Evolutionary conservation across 75 land plant species (phyloP).

Genomic region (Chamaecyparis obtusa): DNA sequence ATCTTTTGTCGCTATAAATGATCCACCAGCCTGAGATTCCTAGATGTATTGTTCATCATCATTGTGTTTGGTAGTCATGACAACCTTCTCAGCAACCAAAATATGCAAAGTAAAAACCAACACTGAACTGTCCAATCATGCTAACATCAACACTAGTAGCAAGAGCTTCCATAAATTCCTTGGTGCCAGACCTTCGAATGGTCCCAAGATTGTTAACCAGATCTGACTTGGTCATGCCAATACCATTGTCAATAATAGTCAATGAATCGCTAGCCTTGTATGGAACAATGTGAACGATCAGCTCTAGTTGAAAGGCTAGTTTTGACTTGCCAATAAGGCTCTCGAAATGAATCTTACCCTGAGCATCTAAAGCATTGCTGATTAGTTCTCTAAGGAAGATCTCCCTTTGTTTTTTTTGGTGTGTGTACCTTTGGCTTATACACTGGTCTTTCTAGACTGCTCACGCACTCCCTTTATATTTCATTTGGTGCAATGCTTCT

Average conservation of each 20-base stretch:
- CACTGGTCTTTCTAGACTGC: too few relatives aligned
- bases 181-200: slow-evolving; percentile 67
- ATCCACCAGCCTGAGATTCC: slow-evolving; percentile 77
- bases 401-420: too few relatives aligned
- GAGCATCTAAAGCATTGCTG: slow-evolving; percentile 75
- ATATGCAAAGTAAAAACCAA: slow-evolving; percentile 72
- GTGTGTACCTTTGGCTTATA: too few relatives aligned
- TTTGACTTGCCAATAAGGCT: slow-evolving; percentile 71
- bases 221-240: slow-evolving; percentile 83
- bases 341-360: slow-evolving; percentile 86
- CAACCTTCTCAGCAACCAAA: slow-evolving; percentile 65
- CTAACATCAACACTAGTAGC: slow-evolving; percentile 83
- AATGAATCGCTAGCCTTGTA: slow-evolving; percentile 73
- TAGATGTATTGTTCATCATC: slow-evolving; percentile 74
- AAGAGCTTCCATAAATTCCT: slow-evolving; percentile 69
- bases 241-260: slow-evolving; percentile 74
- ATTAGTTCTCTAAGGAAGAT: slow-evolving; percentile 70
- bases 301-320: slow-evolving; percentile 63
- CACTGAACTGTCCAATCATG: slow-evolving; percentile 85
- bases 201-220: slow-evolving; percentile 76
- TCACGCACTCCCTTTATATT: too few relatives aligned
- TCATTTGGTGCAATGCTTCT: too few relatives aligned
- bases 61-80: slow-evolving; percentile 59
- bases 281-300: slow-evolving; percentile 76
- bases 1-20: slow-evolving; percentile 64